Percentiles rank a stretch among this genome's conserved stretches.
These are phyloP conservation scores for Aspergillus pseudoterreus DNA, from an alignment of 2,329 filamentous ascomycete genomes.

Conservation along the genomic window DNA sequence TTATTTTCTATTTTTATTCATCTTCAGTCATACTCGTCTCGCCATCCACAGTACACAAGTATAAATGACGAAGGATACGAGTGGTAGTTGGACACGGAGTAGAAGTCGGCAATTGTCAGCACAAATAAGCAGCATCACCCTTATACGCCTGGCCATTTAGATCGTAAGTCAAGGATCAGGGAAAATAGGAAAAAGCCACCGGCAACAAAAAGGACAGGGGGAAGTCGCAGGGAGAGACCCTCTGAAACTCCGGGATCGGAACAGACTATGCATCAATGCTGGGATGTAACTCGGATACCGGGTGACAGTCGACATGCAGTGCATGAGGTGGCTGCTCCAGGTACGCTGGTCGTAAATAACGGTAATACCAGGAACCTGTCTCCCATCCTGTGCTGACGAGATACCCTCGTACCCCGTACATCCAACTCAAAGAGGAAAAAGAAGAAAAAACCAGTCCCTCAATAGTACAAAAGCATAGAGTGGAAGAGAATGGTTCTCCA, in stretches of 20 bases:
- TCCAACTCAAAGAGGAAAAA: conserved; percentile 1
- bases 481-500: background rate
- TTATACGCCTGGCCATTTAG: no score
- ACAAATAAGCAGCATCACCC: no score
- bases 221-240: conserved; percentile 9
- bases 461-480: background rate
- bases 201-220: conserved; percentile 7
- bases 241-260: conserved; percentile 20
- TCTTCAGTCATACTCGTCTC: conserved; percentile 1
- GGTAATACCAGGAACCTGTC: no score
- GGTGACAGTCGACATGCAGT: conserved; percentile 6
- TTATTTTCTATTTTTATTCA: conserved; percentile 12
- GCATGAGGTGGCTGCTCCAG: conserved; percentile 4
- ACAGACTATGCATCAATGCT: conserved; percentile 5
- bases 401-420: background rate
- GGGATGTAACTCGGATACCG: conserved; percentile 6
- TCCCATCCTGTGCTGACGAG: background rate
- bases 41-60: background rate
- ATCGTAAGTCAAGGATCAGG: background rate
- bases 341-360: no score
- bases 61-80: background rate
- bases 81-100: background rate
- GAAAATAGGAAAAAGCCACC: background rate
- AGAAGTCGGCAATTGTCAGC: no score
- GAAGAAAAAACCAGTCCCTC: background rate